These are phyloP conservation scores for Trichoderma lentiforme DNA, from an alignment of 2,329 filamentous ascomycete species.

Conservation along the genomic window DNA sequence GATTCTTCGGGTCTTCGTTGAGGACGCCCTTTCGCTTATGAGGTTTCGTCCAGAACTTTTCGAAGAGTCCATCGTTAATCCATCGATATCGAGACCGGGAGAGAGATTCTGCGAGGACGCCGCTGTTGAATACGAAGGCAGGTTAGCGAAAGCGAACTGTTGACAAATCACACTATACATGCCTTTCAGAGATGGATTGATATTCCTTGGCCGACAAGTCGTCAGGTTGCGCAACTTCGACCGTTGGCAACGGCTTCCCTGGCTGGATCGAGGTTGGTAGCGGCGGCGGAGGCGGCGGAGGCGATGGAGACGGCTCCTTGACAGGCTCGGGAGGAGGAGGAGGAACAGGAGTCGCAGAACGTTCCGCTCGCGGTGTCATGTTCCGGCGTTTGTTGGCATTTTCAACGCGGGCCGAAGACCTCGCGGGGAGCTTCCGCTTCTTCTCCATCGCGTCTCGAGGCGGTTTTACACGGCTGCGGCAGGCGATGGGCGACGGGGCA, in stretches of 20 bases:
- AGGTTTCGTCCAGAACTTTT: constrained; percentile 75
- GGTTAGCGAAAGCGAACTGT: not conserved
- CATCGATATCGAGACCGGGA: constrained; percentile 70
- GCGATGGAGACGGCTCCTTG: constrained; percentile 28
- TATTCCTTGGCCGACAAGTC: constrained; percentile 64
- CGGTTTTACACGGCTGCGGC: constrained; percentile 18
- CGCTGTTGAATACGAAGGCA: constrained; percentile 45
- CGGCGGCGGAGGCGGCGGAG: constrained; percentile 32
- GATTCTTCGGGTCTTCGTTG: constrained; percentile 63
- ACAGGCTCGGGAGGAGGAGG: constrained; percentile 32
- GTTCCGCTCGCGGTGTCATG: constrained; percentile 53
- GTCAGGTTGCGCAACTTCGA: constrained; percentile 63
- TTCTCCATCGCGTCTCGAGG: constrained; percentile 50
- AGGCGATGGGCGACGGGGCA: constrained; percentile 19
- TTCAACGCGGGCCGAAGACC: constrained; percentile 59
- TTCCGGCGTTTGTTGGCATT: constrained; percentile 59
- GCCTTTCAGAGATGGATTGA: constrained; percentile 73
- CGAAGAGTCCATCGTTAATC: constrained; percentile 69
- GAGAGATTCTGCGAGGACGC: constrained; percentile 71
- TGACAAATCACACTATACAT: constrained; percentile 18
- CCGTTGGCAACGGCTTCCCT: constrained; percentile 67
- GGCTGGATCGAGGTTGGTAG: constrained; percentile 62
- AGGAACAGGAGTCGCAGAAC: constrained; percentile 45
- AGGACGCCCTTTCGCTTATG: constrained; percentile 63
- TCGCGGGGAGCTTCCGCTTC: constrained; percentile 63